Percentiles rank a stretch among this genome's conserved stretches.
phyloP scores from a whole-genome alignment of 371 early-diverging fungal species.

The Zopfochytrium polystomum region DNA sequence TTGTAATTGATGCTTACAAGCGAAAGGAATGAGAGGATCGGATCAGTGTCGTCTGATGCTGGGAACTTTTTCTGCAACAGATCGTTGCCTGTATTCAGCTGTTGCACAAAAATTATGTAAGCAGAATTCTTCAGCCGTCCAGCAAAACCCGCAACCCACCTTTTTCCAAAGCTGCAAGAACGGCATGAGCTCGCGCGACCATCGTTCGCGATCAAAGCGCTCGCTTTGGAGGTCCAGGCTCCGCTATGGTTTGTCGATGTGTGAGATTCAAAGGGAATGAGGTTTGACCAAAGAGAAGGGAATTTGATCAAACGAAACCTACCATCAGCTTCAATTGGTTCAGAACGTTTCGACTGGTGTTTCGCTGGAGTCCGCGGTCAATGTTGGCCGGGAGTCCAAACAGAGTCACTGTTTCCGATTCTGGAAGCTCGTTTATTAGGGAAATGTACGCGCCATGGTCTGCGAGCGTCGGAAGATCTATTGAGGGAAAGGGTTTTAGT shows the following conservation, averaged over 20 bases:
- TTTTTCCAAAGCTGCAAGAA: conserved; percentile 52
- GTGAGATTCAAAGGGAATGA: not conserved
- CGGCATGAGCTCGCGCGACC: conserved; percentile 48
- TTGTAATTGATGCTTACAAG: conserved; percentile 29
- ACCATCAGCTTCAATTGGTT: conserved; percentile 41
- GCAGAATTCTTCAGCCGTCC: not conserved
- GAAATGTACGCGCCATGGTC: conserved; percentile 36
- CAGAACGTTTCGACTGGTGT: conserved; percentile 33
- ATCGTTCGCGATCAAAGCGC: conserved; percentile 41
- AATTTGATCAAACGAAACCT: conserved; percentile 5
- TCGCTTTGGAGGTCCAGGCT: conserved; percentile 22
- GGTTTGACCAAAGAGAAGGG: not conserved
- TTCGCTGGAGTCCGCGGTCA: conserved; percentile 42
- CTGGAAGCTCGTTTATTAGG: conserved; percentile 43
- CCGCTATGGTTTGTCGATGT: conserved; percentile 1
- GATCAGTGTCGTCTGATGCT: conserved; percentile 29
- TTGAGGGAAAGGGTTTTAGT: not conserved
- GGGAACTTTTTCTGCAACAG: conserved; percentile 38
- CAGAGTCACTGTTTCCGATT: conserved; percentile 37
- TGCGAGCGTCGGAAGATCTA: conserved; percentile 35
- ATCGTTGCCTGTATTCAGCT: conserved; percentile 42
- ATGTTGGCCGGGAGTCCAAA: conserved; percentile 50
- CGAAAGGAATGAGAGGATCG: conserved; percentile 38
- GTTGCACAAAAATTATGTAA: not conserved
- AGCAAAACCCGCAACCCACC: conserved; percentile 15